Conservation (phyloP, 192 early-diverging fungal species). For the Dissophora ornata region DNA sequence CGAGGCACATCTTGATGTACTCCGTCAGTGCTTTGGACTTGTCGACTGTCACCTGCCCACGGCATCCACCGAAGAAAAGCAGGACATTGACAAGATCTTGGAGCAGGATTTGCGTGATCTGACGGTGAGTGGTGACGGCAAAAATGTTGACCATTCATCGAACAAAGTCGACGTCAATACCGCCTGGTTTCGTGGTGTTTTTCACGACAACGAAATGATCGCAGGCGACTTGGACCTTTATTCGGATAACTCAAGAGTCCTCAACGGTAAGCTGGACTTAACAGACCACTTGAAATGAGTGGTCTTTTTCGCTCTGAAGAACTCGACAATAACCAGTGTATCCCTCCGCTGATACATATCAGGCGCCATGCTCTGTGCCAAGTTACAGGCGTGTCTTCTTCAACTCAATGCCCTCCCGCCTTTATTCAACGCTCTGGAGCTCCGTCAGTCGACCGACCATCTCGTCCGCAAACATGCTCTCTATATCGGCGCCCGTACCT, state of each 20-base stretch:
- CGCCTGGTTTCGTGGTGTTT: background rate
- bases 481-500: background rate
- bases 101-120: background rate
- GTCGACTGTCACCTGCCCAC: background rate
- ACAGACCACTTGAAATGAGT: background rate
- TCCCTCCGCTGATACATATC: too few species aligned
- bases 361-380: slow-evolving; percentile 3
- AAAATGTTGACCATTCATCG: background rate
- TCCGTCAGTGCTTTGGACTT: background rate
- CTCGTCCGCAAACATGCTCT: slow-evolving; percentile 7
- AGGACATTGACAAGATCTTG: background rate
- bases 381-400: slow-evolving; percentile 4
- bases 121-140: background rate
- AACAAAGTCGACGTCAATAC: background rate
- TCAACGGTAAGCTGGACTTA: slow-evolving; percentile 1
- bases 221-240: background rate
- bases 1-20: background rate
- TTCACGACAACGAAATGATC: background rate
- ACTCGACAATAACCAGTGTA: too few species aligned
- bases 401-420: slow-evolving; percentile 6
- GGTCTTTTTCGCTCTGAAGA: too few species aligned
- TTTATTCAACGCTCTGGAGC: background rate
- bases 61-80: background rate
- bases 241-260: background rate
- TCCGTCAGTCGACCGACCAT: background rate